Percentiles rank a stretch among this genome's conserved stretches.
Conservation (phyloP, 306 rosid genomes). For the Cyamopsis tetragonoloba region DNA sequence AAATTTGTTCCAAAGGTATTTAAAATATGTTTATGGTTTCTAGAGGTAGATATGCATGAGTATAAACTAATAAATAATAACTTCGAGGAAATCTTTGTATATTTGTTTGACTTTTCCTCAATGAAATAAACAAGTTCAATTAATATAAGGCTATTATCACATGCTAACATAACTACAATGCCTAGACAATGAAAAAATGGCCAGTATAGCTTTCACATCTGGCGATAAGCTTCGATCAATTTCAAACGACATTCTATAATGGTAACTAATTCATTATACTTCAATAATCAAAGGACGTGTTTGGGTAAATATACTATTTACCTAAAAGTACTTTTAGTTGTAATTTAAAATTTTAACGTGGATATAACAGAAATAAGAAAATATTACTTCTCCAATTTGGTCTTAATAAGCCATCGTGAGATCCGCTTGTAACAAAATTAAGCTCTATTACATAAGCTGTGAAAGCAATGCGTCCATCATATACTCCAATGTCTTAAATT, state of each 20-base stretch:
- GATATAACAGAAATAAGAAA: too few relatives aligned
- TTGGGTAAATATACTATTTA: too few relatives aligned
- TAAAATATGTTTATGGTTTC: background rate
- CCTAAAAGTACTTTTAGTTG: too few relatives aligned
- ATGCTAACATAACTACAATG: background rate
- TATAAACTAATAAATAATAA: conserved; percentile 10
- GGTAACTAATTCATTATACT: background rate
- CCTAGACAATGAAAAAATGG: background rate
- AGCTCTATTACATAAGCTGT: too few relatives aligned
- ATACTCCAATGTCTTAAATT: background rate
- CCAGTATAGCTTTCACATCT: background rate
- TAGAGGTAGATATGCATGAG: conserved; percentile 11
- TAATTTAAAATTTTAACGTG: too few relatives aligned
- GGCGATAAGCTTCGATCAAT: background rate
- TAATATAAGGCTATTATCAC: background rate
- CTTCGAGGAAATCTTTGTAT: background rate
- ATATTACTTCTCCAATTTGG: background rate
- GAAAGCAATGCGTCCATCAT: background rate
- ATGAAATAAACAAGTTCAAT: background rate
- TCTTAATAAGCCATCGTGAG: background rate
- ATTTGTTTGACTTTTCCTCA: background rate
- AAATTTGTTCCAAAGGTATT: background rate
- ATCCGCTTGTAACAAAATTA: background rate
- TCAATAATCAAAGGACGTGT: too few relatives aligned
- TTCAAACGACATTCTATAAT: background rate